phyloP scores from a whole-genome alignment of 2,329 filamentous ascomycete species.

The Gnomoniopsis smithogilvyi region DNA sequence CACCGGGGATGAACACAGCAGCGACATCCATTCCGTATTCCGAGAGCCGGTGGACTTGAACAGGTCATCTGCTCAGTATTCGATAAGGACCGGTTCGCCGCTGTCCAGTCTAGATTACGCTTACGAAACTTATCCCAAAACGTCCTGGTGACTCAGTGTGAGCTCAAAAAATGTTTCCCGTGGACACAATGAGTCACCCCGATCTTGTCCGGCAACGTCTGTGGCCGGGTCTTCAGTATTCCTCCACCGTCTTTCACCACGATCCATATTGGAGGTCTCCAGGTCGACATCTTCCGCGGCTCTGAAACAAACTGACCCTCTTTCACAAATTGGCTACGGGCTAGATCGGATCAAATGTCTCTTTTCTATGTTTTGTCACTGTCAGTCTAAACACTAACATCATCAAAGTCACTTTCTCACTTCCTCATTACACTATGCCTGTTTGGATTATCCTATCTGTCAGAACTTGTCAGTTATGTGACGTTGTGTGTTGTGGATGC shows the following conservation, averaged over 20 bases:
- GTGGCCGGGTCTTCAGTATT: background rate
- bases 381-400: background rate
- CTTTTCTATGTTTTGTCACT: background rate
- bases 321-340: background rate
- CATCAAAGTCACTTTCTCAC: background rate
- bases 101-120: slow-evolving; percentile 2
- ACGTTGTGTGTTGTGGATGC: background rate
- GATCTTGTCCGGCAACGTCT: background rate
- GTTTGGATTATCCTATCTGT: background rate
- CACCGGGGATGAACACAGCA: too few species aligned
- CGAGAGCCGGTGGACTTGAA: slow-evolving; percentile 11
- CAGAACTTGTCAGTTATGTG: background rate
- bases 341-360: background rate
- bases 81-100: background rate
- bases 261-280: background rate
- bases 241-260: background rate
- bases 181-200: slow-evolving; percentile 16
- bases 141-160: slow-evolving; percentile 15
- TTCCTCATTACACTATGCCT: background rate
- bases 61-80: slow-evolving; percentile 7
- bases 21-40: slow-evolving; percentile 4
- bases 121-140: background rate
- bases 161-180: background rate
- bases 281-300: background rate
- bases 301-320: background rate